These are phyloP conservation scores for Pneumocystis wakefieldiae DNA, from an alignment of 1,139 yeast genomes.

Conservation along the genomic window DNA sequence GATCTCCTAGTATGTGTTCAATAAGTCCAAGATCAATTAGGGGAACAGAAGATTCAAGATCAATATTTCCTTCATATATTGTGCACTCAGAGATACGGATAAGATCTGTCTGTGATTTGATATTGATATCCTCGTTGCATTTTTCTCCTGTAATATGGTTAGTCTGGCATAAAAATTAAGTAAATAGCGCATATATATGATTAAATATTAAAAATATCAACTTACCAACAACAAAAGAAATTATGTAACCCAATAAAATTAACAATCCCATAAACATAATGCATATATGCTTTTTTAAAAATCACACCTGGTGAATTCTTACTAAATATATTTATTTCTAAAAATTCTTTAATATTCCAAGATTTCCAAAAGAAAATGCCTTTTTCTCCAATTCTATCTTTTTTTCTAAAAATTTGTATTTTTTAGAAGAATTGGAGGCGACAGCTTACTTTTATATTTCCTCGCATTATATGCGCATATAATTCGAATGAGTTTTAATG, in stretches of 20 bases:
- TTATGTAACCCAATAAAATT: background rate
- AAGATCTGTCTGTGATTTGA: background rate
- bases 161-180: background rate
- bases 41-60: background rate
- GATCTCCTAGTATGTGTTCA: background rate
- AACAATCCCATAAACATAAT: background rate
- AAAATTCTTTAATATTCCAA: background rate
- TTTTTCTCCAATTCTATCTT: background rate
- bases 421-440: background rate
- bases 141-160: background rate
- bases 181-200: background rate
- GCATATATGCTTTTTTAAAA: background rate
- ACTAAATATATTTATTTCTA: background rate
- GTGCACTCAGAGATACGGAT: background rate
- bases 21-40: background rate
- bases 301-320: background rate
- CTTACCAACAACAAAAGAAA: background rate
- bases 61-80: background rate
- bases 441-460: background rate
- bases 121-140: background rate
- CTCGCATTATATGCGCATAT: background rate
- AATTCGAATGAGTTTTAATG: too few species aligned
- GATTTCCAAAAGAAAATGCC: background rate
- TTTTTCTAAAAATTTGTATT: background rate
- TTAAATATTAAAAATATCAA: background rate